Base-by-base conservation (phyloP, 345 rosid genomes). In the Gossypium arboreum region DNA sequence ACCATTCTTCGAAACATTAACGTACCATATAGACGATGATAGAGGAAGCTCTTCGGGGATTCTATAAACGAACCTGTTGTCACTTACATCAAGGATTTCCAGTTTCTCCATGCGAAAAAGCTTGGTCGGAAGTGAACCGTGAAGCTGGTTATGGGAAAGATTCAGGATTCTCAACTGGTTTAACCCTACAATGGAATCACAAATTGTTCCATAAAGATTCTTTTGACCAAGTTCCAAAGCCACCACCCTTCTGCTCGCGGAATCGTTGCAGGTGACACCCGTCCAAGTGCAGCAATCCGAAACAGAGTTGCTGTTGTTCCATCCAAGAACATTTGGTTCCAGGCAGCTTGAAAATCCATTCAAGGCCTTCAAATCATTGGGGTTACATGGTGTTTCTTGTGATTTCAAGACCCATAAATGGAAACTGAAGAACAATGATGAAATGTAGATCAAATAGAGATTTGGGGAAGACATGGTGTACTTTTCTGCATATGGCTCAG, bases 1-100 rank as follows among this genome's bases (percentile, higher is more conserved):
- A 82, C 71, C 87, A 79, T 92, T 94, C 71, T 93, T 97, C 7
- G 97, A 97, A 44, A 94, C 85, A 54, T 92, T 80, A 78, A 94
- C 85, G 83, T 81, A 66, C 79, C 71, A 72, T 39, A 94, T 86
- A n/a, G 74, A 85, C 69, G 79, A 86, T 71, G 78, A 60, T 72
- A 86, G 83, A 56, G 76, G 67, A 27, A 75, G 71, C 8, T 84
- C 45, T 17, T 83, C 27, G 1, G 95, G 97, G 16, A 92, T 88
- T 12, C 82, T 68, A 4, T 90, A 91, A 3, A 83, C 84, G 79
- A 94, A 86, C 79, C 82, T 83, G 76, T 94, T 94, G 89, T 91
- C 64, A 64, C 90, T 92, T 71, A 88, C 85, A 81, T 94, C 97
- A 1, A 94, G 79, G 76, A 81, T 82, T 70, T 85, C 81, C 63